These are phyloP conservation scores for Pontederia paniculata DNA, from an alignment of 176 grass and related monocot species.

Conservation along the genomic window DNA sequence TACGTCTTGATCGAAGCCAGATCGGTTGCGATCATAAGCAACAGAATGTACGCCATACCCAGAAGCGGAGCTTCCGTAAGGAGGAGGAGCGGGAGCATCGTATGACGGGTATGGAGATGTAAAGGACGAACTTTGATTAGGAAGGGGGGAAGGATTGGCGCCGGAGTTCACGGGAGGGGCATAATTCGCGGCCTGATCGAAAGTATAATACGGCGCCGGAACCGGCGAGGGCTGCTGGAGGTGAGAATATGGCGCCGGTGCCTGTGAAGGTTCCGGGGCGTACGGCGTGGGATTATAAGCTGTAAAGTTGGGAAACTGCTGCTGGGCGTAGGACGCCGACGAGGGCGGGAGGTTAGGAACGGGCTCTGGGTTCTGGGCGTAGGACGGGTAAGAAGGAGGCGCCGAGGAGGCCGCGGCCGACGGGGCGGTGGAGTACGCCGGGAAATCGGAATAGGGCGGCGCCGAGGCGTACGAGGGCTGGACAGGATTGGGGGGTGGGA, in stretches of 20 bases:
- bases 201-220: constrained; percentile 27
- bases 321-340: constrained; percentile 3
- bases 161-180: constrained; percentile 14
- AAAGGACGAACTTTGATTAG: constrained; percentile 5
- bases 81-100: constrained; percentile 18
- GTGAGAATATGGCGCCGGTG: constrained; percentile 36
- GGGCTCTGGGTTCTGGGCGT: constrained; percentile 20
- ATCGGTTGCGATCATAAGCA: constrained; percentile 30
- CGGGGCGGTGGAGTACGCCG: constrained; percentile 36
- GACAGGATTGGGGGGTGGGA: constrained; percentile 25
- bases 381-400: neutral
- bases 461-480: constrained; percentile 51
- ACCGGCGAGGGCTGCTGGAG: constrained; percentile 29
- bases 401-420: constrained; percentile 13
- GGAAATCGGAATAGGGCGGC: constrained; percentile 46
- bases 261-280: constrained; percentile 13
- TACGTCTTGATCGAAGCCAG: constrained; percentile 36
- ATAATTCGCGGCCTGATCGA: constrained; percentile 11
- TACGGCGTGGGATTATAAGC: constrained; percentile 43
- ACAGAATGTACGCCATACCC: no score
- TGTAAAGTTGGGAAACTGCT: constrained; percentile 29
- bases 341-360: constrained; percentile 12
- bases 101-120: constrained; percentile 54
- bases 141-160: constrained; percentile 3
- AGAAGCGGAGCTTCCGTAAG: constrained; percentile 12